Evolutionary conservation across 1,284 basidiomycete species (phyloP), one percentile per base, ranked within the genome.

Genomic region (Mycena sp.): DNA sequence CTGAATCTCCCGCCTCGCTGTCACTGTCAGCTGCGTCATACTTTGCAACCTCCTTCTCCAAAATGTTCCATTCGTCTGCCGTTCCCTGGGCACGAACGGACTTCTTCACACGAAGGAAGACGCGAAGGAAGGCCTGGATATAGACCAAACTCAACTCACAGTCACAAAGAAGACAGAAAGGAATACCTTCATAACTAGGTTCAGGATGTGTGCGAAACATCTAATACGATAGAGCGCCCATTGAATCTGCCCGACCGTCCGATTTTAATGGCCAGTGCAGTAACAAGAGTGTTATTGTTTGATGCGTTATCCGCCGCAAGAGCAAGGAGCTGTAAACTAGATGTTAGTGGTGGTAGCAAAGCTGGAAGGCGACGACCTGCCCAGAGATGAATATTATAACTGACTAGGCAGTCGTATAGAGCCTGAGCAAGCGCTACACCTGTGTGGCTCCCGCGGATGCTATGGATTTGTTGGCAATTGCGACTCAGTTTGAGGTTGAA

Each of bases 401-500:
- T 25, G 52, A 54, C 40, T 28, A 54, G 40, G 28, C 52, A 54
- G 40, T 54, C 40, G 43, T 54, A 54, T 44, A 54, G 52, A 32
- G 52, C 52, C 40, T 54, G 52, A 44, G 52, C 52, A 54, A 54
- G 52, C 19, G 40, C 52, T 44, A 28, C 28, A 25, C 52, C 52
- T 43, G 52, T 54, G 52, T 54, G 52, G 40, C 52, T 54, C 26
- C 52, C 52, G 19, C 16, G 19, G 19, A 54, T 43, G 40, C 52
- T 54, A 54, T 44, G 14, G 52, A 53, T 44, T 54, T 54, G 52
- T 54, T 30, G 32, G 28, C 28, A 54, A 44, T 44, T 44, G 28
- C n/a, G 29, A 54, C 40, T 43, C 52, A 44, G 52, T 53, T 53
- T 44, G 52, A 54, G 52, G 40, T 54, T 54, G 52, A 54, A 54